phyloP scores from a whole-genome alignment of 208 protist species.

The Tritrichomonas foetus region DNA sequence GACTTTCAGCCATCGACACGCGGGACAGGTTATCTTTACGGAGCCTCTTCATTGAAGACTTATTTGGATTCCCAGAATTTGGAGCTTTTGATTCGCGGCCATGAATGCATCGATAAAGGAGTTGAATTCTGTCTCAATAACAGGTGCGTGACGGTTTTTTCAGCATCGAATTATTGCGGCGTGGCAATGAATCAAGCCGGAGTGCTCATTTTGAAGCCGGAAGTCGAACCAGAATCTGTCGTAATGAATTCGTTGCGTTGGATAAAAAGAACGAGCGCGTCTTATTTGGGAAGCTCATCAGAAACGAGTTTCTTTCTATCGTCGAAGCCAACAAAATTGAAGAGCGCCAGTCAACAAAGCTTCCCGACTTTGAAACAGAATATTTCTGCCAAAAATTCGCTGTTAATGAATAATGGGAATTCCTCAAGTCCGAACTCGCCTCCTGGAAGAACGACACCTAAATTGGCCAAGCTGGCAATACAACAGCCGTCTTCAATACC shows the following conservation, averaged over 20 bases:
- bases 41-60: not conserved
- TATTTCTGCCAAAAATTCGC: too few relatives aligned
- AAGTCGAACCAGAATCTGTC: not conserved
- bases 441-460: too few relatives aligned
- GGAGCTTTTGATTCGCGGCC: not conserved
- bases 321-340: too few relatives aligned
- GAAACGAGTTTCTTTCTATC: too few relatives aligned
- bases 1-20: not conserved
- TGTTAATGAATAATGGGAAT: too few relatives aligned
- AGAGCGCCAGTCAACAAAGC: too few relatives aligned
- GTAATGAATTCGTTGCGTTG: not conserved
- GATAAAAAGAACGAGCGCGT: too few relatives aligned
- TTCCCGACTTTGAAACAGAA: too few relatives aligned
- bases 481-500: too few relatives aligned
- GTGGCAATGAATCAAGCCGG: not conserved
- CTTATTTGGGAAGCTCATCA: too few relatives aligned
- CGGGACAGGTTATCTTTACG: not conserved
- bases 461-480: too few relatives aligned
- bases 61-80: not conserved
- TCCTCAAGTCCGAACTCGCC: too few relatives aligned
- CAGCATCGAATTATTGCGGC: not conserved
- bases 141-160: not conserved
- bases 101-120: not conserved
- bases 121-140: not conserved
- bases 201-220: not conserved